Percentiles rank a stretch among this genome's conserved stretches.
Evolutionary conservation across 345 rosid genomes (phyloP).

Genomic region (Clausena lansium): DNA sequence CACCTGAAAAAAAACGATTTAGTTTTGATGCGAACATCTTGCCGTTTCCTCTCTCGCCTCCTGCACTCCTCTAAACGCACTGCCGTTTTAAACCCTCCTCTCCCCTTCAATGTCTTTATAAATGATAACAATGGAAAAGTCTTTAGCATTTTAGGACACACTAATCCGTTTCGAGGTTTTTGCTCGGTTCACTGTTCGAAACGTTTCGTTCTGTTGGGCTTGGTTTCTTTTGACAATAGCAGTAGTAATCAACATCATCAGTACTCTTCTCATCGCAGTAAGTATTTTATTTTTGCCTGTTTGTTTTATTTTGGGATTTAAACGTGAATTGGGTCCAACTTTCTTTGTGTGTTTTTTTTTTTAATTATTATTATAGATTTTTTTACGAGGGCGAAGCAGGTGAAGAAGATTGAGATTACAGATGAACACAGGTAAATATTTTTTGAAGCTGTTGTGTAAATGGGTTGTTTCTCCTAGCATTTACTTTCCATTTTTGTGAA

Average conservation of each 20-base stretch:
- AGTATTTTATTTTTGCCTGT: slow-evolving; percentile 14
- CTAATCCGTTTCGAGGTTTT: slow-evolving; percentile 28
- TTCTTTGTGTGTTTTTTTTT: not conserved
- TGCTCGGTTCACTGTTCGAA: slow-evolving; percentile 15
- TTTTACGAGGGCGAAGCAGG: slow-evolving; percentile 71
- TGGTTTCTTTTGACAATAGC: slow-evolving; percentile 31
- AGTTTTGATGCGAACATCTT: slow-evolving; percentile 45
- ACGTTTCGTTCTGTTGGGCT: slow-evolving; percentile 34
- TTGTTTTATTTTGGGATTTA: slow-evolving; percentile 2
- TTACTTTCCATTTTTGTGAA: no score
- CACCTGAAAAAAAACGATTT: not conserved
- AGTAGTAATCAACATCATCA: slow-evolving; percentile 20
- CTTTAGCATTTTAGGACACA: slow-evolving; percentile 8
- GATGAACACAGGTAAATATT: slow-evolving; percentile 69
- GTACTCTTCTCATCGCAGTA: slow-evolving; percentile 44
- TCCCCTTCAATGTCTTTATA: not conserved
- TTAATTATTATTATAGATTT: slow-evolving; percentile 41
- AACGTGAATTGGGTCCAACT: slow-evolving; percentile 3
- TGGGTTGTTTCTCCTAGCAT: not conserved
- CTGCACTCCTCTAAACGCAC: slow-evolving; percentile 36
- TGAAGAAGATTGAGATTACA: slow-evolving; percentile 60
- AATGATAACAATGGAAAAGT: not conserved
- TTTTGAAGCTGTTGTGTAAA: not conserved
- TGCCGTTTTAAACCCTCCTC: not conserved
- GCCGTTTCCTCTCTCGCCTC: slow-evolving; percentile 50